Conservation (phyloP, 306 rosid genomes). For the Acacia crassicarpa region DNA sequence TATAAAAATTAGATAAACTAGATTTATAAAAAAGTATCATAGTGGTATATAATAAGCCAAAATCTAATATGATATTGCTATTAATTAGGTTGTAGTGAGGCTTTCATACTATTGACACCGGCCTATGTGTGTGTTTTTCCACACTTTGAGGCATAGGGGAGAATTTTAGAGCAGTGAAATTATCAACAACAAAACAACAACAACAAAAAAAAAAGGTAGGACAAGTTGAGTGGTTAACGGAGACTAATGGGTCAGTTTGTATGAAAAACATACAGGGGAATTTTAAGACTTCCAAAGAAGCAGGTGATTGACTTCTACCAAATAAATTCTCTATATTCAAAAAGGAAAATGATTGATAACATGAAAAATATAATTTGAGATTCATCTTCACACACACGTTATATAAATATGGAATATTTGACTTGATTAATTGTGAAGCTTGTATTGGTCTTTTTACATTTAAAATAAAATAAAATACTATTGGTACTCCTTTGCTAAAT, state of each 20-base stretch:
- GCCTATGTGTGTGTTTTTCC: constrained; percentile 41
- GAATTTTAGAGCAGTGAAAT: constrained; percentile 25
- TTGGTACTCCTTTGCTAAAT: too few species aligned
- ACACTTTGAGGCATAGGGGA: background rate
- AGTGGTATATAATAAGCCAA: constrained; percentile 18
- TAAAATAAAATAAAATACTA: too few species aligned
- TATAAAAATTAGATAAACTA: too few species aligned
- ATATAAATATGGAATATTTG: background rate
- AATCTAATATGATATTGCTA: constrained; percentile 27
- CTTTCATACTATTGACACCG: constrained; percentile 40
- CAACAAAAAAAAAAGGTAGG: background rate
- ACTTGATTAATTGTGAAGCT: background rate
- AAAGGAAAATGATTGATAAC: background rate
- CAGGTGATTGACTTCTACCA: background rate
- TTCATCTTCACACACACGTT: background rate
- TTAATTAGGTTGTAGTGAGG: constrained; percentile 6
- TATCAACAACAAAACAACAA: background rate
- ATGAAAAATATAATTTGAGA: background rate
- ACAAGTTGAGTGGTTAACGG: background rate
- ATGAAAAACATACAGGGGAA: background rate
- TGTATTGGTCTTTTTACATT: background rate
- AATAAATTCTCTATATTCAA: background rate
- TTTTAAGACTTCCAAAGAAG: background rate
- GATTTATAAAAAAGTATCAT: too few species aligned
- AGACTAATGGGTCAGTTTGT: background rate